Conservation (phyloP, 352 stramenopile genomes). For the Pythium myriotylum region DNA sequence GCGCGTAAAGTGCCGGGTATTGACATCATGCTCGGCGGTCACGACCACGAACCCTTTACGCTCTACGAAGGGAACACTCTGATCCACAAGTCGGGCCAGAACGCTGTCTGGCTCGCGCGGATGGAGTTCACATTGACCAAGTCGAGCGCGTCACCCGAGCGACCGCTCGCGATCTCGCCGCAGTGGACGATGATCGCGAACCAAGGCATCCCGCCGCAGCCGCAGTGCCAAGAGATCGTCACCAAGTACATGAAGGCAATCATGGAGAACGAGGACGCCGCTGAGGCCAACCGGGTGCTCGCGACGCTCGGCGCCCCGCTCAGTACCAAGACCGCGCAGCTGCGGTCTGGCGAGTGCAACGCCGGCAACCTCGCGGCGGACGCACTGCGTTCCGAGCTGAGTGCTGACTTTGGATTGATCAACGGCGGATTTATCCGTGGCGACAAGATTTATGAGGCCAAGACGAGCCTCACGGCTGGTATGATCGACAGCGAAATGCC, state of each 20-base stretch:
- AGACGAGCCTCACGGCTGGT: slow-evolving; percentile 66
- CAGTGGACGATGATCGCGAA: slow-evolving; percentile 88
- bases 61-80: slow-evolving; percentile 80
- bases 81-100: slow-evolving; percentile 91
- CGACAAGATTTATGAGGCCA: slow-evolving; percentile 74
- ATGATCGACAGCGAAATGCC: slow-evolving; percentile 87
- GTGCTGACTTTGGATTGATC: slow-evolving; percentile 74
- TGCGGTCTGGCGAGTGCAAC: slow-evolving; percentile 77
- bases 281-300: slow-evolving; percentile 50
- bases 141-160: slow-evolving; percentile 32
- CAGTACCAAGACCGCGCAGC: slow-evolving; percentile 69
- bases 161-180: slow-evolving; percentile 49
- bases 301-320: slow-evolving; percentile 54
- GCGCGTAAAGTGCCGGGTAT: slow-evolving; percentile 67
- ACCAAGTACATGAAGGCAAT: slow-evolving; percentile 71
- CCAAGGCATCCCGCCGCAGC: slow-evolving; percentile 53
- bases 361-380: slow-evolving; percentile 82
- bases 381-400: slow-evolving; percentile 67
- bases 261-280: slow-evolving; percentile 50
- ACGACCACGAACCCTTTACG: slow-evolving; percentile 92
- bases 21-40: slow-evolving; percentile 87
- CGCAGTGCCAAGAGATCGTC: slow-evolving; percentile 65
- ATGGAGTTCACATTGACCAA: slow-evolving; percentile 76
- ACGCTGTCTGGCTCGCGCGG: slow-evolving; percentile 83
- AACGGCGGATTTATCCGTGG: slow-evolving; percentile 90